Evolutionary conservation across 108 stramenopile species (phyloP).

Genomic region (Parietichytrium sp.): DNA sequence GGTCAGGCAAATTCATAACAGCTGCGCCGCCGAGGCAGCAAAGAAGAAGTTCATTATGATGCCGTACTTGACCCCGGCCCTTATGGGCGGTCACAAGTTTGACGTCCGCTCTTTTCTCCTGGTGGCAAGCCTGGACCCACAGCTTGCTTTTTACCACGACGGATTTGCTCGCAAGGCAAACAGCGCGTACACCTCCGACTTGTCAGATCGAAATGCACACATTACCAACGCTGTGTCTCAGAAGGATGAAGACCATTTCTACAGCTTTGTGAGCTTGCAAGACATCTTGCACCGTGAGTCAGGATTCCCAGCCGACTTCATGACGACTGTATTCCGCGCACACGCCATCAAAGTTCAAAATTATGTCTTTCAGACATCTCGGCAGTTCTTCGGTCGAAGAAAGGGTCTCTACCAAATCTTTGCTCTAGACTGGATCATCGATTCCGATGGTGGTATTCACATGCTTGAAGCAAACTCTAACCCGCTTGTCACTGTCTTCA

Average conservation of each 20-base stretch:
- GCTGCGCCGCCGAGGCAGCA: not conserved
- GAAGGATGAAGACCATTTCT: not conserved
- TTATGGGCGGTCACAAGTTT: conserved; percentile 1
- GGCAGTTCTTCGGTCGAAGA: not conserved
- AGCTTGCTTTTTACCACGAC: conserved; percentile 26
- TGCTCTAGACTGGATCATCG: conserved; percentile 33
- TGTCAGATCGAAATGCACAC: not conserved
- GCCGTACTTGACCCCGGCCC: conserved; percentile 18
- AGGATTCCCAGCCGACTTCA: conserved; percentile 3
- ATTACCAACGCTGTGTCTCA: conserved; percentile 24
- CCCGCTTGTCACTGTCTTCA: conserved; percentile 19
- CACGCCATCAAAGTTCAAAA: conserved; percentile 6
- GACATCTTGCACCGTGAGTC: not conserved
- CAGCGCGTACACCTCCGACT: not conserved
- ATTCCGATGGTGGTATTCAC: conserved; percentile 22
- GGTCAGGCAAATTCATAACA: not conserved
- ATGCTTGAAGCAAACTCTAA: conserved; percentile 37
- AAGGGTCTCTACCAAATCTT: conserved; percentile 37
- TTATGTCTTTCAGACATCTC: conserved; percentile 26
- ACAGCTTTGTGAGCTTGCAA: not conserved
- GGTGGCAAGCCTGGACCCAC: conserved; percentile 7
- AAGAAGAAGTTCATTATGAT: conserved; percentile 23
- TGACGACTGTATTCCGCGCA: not conserved
- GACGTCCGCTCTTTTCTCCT: conserved; percentile 26
- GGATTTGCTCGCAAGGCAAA: conserved; percentile 24